A percentile compares a stretch with the other conserved stretches of the same genome.
These are phyloP conservation scores for Aspergillus sojae DNA, from an alignment of 2,329 filamentous ascomycete genomes.

Conservation along the genomic window DNA sequence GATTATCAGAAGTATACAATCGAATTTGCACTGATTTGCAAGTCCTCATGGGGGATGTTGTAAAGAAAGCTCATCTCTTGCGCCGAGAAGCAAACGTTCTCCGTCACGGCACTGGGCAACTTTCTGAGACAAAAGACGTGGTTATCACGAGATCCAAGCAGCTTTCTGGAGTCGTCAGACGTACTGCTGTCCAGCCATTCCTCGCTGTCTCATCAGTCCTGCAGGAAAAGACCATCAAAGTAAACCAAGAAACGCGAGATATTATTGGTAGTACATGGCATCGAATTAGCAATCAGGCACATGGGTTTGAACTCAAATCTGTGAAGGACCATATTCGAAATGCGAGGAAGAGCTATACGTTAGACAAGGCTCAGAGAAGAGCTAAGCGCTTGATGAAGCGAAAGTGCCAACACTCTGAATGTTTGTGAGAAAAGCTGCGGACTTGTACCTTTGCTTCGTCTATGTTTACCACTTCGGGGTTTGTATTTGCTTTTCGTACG, in stretches of 20 bases:
- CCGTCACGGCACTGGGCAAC: constrained; percentile 27
- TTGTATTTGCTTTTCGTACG: neutral
- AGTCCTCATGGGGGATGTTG: constrained; percentile 39
- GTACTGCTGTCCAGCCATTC: constrained; percentile 35
- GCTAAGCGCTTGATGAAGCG: constrained; percentile 34
- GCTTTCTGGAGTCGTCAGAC: constrained; percentile 34
- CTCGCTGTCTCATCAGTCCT: constrained; percentile 34
- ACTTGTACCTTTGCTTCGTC: neutral
- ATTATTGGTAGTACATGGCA: constrained; percentile 33
- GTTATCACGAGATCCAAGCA: constrained; percentile 38
- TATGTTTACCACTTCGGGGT: neutral
- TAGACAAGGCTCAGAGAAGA: constrained; percentile 39
- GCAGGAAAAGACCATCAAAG: constrained; percentile 30
- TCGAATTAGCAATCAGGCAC: constrained; percentile 27
- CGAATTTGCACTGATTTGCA: constrained; percentile 44
- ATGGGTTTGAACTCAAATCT: constrained; percentile 25
- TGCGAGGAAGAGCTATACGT: constrained; percentile 29
- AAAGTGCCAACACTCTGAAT: constrained; percentile 17
- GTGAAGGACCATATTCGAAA: constrained; percentile 33
- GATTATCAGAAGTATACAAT: constrained; percentile 40
- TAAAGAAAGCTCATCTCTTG: constrained; percentile 38
- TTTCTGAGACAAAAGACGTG: constrained; percentile 26
- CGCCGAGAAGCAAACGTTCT: constrained; percentile 33
- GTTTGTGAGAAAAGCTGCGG: constrained; percentile 5
- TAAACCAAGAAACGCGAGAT: constrained; percentile 32